Percentiles rank a stretch among this genome's conserved stretches.
These are phyloP conservation scores for Thelonectria blattea DNA, from an alignment of 2,329 filamentous ascomycete species.

Conservation along the genomic window DNA sequence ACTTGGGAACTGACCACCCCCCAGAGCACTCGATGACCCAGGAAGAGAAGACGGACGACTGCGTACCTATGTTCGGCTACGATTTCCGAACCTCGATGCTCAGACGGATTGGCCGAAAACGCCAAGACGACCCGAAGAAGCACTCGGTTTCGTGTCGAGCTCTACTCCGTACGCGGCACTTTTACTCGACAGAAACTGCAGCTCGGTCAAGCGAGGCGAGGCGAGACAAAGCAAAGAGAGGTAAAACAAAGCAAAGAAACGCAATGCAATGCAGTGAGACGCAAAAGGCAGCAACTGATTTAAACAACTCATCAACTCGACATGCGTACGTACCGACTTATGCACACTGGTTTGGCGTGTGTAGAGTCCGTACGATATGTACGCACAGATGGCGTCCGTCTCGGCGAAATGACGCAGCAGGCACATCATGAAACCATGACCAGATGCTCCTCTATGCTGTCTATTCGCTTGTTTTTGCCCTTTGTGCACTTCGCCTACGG, in stretches of 20 bases:
- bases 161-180: not conserved
- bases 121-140: conserved; percentile 12
- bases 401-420: conserved; percentile 14
- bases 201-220: not conserved
- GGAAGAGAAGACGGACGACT: not conserved
- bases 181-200: not conserved
- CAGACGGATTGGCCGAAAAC: not conserved
- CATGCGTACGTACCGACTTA: not conserved
- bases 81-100: not conserved
- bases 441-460: not conserved
- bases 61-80: not conserved
- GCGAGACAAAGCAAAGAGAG: not conserved
- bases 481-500: not conserved
- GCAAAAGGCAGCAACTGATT: not conserved
- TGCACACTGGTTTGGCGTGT: not conserved
- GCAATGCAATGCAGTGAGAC: not conserved
- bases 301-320: not conserved
- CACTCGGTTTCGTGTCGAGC: conserved; percentile 13
- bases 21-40: not conserved
- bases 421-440: not conserved
- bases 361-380: conserved; percentile 2
- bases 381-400: conserved; percentile 15
- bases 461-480: not conserved
- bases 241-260: not conserved
- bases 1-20: not conserved